Evolutionary conservation across 179 eudicot species (phyloP).

Genomic region (Carnegiea gigantea): DNA sequence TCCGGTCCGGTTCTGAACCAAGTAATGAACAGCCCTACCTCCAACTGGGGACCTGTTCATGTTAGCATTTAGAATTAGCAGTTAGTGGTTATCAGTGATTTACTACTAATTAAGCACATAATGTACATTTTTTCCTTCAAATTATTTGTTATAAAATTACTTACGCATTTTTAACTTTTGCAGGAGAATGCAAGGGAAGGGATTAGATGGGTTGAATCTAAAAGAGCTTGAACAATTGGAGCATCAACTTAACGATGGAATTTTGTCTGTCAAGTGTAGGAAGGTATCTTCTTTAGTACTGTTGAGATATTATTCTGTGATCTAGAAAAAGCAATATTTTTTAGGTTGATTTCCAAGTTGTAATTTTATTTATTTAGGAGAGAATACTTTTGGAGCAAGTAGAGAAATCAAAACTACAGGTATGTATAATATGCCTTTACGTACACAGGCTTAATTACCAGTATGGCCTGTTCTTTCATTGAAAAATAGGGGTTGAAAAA

Average conservation of each 20-base stretch:
- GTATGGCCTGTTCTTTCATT: too few relatives aligned
- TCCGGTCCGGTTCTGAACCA: too few relatives aligned
- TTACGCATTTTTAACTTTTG: not conserved
- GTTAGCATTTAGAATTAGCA: too few relatives aligned
- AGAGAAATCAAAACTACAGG: slow-evolving; percentile 53
- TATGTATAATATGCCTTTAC: slow-evolving; percentile 16
- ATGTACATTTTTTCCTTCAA: not conserved
- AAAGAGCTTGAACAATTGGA: slow-evolving; percentile 55
- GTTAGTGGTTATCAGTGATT: too few relatives aligned
- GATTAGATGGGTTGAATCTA: slow-evolving; percentile 40
- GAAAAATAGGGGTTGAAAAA: too few relatives aligned
- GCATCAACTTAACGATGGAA: slow-evolving; percentile 49
- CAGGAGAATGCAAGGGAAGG: slow-evolving; percentile 69
- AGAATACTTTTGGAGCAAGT: slow-evolving; percentile 44
- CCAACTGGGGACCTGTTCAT: too few relatives aligned
- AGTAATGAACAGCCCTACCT: too few relatives aligned
- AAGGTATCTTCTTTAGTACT: slow-evolving; percentile 43
- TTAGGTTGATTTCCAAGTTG: not conserved
- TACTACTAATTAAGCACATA: too few relatives aligned
- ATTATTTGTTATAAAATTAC: too few relatives aligned
- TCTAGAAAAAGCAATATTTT: not conserved
- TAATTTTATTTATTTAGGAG: slow-evolving; percentile 40
- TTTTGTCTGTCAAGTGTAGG: slow-evolving; percentile 46
- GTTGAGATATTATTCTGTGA: not conserved
- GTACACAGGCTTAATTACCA: too few relatives aligned